These are phyloP conservation scores for Yamadazyma atlantica DNA, from an alignment of 1,139 yeast species.

Conservation along the genomic window DNA sequence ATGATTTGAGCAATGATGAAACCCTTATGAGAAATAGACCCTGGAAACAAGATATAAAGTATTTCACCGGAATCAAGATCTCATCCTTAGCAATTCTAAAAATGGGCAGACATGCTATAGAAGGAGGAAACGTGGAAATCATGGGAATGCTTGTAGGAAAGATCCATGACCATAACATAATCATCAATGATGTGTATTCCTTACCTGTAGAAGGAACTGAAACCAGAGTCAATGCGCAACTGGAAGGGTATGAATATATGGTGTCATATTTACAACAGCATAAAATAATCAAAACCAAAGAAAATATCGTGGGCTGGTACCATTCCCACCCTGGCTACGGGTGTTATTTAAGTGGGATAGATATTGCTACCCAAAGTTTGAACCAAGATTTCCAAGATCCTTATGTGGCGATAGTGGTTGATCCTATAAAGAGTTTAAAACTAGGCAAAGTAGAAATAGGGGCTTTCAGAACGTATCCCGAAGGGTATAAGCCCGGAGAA, in stretches of 20 bases:
- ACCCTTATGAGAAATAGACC: constrained; percentile 25
- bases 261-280: constrained; percentile 71
- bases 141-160: constrained; percentile 95
- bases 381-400: constrained; percentile 92
- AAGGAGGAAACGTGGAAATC: constrained; percentile 88
- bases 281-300: constrained; percentile 50
- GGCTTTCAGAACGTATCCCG: constrained; percentile 82
- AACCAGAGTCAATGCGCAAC: constrained; percentile 91
- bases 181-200: constrained; percentile 80
- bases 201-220: constrained; percentile 96
- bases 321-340: constrained; percentile 98
- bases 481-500: constrained; percentile 22
- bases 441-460: constrained; percentile 82
- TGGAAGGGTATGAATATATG: constrained; percentile 94
- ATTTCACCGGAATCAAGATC: constrained; percentile 64
- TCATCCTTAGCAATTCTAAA: constrained; percentile 76
- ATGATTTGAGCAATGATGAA: constrained; percentile 7
- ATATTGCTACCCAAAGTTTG: constrained; percentile 80
- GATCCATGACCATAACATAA: constrained; percentile 54
- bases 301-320: constrained; percentile 88
- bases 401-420: constrained; percentile 83
- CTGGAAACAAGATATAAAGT: constrained; percentile 51
- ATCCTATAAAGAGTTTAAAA: constrained; percentile 68
- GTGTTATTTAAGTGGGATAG: constrained; percentile 89
- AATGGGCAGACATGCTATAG: constrained; percentile 79